phyloP scores from a whole-genome alignment of 2,329 filamentous ascomycete genomes.

The Didymella glomerata region DNA sequence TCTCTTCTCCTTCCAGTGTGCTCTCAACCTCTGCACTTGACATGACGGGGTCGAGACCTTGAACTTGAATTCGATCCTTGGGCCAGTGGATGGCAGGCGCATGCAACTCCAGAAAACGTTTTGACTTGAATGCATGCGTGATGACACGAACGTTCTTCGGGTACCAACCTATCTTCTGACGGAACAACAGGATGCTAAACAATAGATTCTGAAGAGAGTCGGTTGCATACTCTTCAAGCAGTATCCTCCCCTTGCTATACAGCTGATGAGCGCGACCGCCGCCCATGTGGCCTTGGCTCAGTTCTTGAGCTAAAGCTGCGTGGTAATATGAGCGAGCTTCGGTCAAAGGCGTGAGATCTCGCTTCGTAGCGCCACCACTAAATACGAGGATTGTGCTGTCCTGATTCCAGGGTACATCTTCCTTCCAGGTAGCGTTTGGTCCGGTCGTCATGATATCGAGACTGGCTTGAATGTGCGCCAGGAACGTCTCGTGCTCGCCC shows the following conservation, averaged over 20 bases:
- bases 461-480: constrained; percentile 75
- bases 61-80: constrained; percentile 49
- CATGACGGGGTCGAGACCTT: constrained; percentile 58
- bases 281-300: constrained; percentile 33
- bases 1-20: constrained; percentile 49
- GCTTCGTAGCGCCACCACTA: constrained; percentile 68
- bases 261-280: constrained; percentile 38
- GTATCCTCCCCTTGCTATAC: constrained; percentile 56
- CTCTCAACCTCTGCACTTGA: constrained; percentile 45
- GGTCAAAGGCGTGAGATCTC: constrained; percentile 38
- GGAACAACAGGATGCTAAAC: constrained; percentile 72
- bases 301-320: constrained; percentile 39
- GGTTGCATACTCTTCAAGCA: constrained; percentile 75
- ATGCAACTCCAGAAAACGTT: constrained; percentile 53
- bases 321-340: constrained; percentile 51
- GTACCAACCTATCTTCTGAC: constrained; percentile 50
- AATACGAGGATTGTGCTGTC: constrained; percentile 66
- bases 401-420: constrained; percentile 25
- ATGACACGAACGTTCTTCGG: constrained; percentile 55
- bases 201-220: constrained; percentile 89
- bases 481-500: constrained; percentile 80
- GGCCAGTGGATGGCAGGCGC: constrained; percentile 57
- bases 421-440: constrained; percentile 49
- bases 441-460: constrained; percentile 61
- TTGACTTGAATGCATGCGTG: constrained; percentile 59